Evolutionary conservation across 495 filamentous ascomycete genomes (phyloP).

Genomic region (Neurospora hispaniola): DNA sequence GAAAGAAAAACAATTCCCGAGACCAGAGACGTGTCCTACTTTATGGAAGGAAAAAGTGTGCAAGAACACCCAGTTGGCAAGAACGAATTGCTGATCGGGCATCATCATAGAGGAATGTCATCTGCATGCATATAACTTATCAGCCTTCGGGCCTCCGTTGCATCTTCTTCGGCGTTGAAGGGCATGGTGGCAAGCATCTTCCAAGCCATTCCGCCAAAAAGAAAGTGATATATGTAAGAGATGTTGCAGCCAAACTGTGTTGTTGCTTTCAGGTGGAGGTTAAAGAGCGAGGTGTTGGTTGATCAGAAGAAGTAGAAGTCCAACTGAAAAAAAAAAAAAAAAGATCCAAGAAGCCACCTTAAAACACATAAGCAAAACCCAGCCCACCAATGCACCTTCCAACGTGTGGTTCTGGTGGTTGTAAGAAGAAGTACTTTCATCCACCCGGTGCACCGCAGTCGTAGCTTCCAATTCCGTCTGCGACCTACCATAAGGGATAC

Average conservation of each 20-base stretch:
- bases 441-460: no score
- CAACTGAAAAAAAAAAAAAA: no score
- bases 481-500: not conserved
- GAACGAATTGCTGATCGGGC: not conserved
- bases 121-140: not conserved
- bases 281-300: no score
- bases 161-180: not conserved
- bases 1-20: not conserved
- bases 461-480: not conserved
- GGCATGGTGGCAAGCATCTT: not conserved
- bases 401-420: no score
- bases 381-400: no score
- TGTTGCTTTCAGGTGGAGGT: no score
- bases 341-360: no score
- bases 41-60: not conserved
- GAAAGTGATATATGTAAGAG: no score
- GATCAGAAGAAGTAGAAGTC: no score
- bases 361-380: no score
- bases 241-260: no score
- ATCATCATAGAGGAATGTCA: not conserved
- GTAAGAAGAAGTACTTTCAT: no score
- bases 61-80: not conserved
- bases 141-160: not conserved
- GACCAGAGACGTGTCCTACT: not conserved
- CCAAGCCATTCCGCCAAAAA: not conserved